Conservation (phyloP, 1,284 basidiomycete species). For the Exobasidium cylindrosporum region DNA sequence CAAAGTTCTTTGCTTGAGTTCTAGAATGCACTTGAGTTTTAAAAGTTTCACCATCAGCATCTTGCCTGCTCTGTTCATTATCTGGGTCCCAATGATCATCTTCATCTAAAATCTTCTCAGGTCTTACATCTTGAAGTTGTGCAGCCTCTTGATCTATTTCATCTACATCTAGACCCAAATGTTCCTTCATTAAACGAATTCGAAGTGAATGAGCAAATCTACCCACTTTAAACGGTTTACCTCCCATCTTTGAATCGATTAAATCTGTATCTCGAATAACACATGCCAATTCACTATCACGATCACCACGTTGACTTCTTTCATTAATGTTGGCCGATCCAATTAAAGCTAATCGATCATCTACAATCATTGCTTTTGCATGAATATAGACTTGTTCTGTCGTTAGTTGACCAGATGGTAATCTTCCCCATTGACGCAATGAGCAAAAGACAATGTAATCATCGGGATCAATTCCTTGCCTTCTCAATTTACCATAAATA, state of each 20-base stretch:
- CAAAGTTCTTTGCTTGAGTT: not conserved
- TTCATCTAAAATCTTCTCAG: slow-evolving; percentile 35
- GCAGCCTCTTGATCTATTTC: slow-evolving; percentile 63
- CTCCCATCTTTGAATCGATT: slow-evolving; percentile 86
- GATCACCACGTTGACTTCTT: slow-evolving; percentile 87
- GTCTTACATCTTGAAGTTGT: slow-evolving; percentile 14
- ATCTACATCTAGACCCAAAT: slow-evolving; percentile 92
- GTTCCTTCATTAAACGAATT: slow-evolving; percentile 91
- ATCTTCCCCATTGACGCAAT: slow-evolving; percentile 87
- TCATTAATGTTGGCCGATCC: slow-evolving; percentile 99
- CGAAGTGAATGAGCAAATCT: slow-evolving; percentile 93
- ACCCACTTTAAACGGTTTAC: slow-evolving; percentile 89
- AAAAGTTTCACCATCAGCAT: slow-evolving; percentile 8
- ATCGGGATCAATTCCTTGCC: slow-evolving; percentile 80
- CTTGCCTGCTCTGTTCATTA: slow-evolving; percentile 62
- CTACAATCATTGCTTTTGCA: slow-evolving; percentile 76
- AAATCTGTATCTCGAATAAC: slow-evolving; percentile 95
- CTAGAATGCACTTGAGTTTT: slow-evolving; percentile 9
- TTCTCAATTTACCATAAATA: slow-evolving; percentile 80
- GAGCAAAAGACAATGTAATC: slow-evolving; percentile 91
- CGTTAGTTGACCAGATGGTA: slow-evolving; percentile 77
- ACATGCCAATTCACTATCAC: slow-evolving; percentile 90
- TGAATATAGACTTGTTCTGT: slow-evolving; percentile 69
- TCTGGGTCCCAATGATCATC: slow-evolving; percentile 72
- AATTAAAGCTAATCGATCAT: slow-evolving; percentile 93